Evolutionary conservation across 2,329 filamentous ascomycete species (phyloP), one percentile per base, ranked within the genome.

Genomic region (Chaetomium globosum): DNA sequence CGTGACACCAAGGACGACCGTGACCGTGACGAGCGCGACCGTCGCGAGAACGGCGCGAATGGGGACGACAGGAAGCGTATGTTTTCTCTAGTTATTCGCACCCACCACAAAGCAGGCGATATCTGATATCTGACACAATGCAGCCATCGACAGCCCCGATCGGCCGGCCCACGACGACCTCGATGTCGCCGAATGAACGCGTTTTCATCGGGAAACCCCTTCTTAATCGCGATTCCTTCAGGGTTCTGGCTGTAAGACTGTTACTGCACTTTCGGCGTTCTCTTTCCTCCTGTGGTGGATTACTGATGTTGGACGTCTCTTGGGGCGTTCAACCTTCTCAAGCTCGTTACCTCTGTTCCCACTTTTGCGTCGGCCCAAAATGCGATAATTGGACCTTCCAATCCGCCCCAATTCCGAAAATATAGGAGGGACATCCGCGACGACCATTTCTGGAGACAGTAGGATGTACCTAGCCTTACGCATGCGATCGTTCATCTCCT

Each of bases 51-150:
- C 73, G 89, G 85, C 55, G 83, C 91, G 28, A 96, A 94, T 74
- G 92, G 90, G 66, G 93, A 97, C 72, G 93, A 97, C 71, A 88
- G 91, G 75, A 98, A 98, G 87, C 87, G 93, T 97, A 79, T 70
- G 77, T 75, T 67, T 63, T 57, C 49, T 19, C 43, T 59, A 31
- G 49, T 19, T 28, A 69, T 56, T 5, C 30, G 60, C 10, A 55
- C 39, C 3, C 19, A 71, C 69, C 19, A 71, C 69, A 63, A 62
- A 72, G 60, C 60, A 56, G 52, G 52, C 61, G 53, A 26, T 13
- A 57, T 53, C 51, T 66, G 46, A 69, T 68, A 68, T 26, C 26
- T 26, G 12, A 36, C 66, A 59, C 70, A 72, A 63, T 73, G 62
- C 67, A 83, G 82, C 85, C 75, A 81, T 89, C 73, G 92, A 96